Conservation (phyloP, 202 grass and related monocot species). For the Elaeis oleifera region DNA sequence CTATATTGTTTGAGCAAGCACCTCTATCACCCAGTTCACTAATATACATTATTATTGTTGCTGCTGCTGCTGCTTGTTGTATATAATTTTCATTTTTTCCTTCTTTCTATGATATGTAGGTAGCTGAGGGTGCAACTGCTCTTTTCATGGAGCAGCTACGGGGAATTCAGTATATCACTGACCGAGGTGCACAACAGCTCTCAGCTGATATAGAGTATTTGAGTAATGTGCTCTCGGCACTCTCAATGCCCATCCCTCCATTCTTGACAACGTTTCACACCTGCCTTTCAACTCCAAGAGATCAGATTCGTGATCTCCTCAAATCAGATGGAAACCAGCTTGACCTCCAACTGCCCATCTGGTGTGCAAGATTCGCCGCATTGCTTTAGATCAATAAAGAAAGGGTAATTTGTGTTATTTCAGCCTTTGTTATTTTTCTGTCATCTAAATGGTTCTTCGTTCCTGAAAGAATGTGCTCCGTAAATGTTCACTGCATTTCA, state of each 20-base stretch:
- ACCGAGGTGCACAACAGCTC: slow-evolving; percentile 71
- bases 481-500: too few species aligned
- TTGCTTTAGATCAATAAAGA: slow-evolving; percentile 48
- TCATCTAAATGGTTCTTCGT: too few species aligned
- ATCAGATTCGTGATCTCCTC: slow-evolving; percentile 48
- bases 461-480: too few species aligned
- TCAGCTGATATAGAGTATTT: slow-evolving; percentile 89
- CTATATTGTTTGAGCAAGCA: too few species aligned
- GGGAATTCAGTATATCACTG: slow-evolving; percentile 80
- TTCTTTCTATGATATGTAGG: slow-evolving; percentile 30
- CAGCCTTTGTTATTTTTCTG: too few species aligned
- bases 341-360: slow-evolving; percentile 73
- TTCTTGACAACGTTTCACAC: slow-evolving; percentile 70
- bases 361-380: slow-evolving; percentile 87
- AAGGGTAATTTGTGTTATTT: too few species aligned
- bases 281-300: slow-evolving; percentile 70
- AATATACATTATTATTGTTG: too few species aligned
- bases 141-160: slow-evolving; percentile 94
- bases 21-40: too few species aligned
- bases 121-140: slow-evolving; percentile 70
- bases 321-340: slow-evolving; percentile 58
- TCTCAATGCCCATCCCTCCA: slow-evolving; percentile 78
- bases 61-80: not conserved
- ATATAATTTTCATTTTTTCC: not conserved
- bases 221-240: slow-evolving; percentile 79